Evolutionary conservation across 768 basidiomycete species (phyloP).

Genomic region (Mycena capillaripes): DNA sequence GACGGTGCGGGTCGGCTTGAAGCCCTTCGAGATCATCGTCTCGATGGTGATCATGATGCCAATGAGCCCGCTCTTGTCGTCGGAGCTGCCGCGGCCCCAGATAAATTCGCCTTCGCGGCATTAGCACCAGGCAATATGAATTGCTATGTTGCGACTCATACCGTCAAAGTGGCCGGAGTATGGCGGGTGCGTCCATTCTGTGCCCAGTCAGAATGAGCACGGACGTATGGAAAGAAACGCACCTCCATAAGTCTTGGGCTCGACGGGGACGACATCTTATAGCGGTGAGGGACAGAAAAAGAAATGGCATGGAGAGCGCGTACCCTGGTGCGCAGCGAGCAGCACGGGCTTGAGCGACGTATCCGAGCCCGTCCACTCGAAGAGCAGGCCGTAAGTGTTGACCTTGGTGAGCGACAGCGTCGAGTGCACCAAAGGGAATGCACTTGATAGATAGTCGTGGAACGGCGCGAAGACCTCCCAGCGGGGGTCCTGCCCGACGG

Average conservation of each 20-base stretch:
- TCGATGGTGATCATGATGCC: constrained; percentile 76
- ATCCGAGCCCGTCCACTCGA: constrained; percentile 79
- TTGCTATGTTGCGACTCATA: constrained; percentile 34
- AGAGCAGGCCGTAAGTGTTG: constrained; percentile 83
- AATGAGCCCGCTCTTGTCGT: constrained; percentile 84
- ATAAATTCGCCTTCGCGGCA: constrained; percentile 58
- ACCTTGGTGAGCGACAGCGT: constrained; percentile 74
- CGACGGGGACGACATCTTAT: constrained; percentile 74
- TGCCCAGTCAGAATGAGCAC: not conserved
- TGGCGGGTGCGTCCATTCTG: constrained; percentile 68
- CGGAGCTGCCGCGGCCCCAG: constrained; percentile 83
- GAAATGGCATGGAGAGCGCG: not conserved
- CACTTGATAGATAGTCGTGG: constrained; percentile 55
- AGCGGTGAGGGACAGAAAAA: constrained; percentile 1
- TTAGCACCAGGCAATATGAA: not conserved
- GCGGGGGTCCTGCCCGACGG: constrained; percentile 62
- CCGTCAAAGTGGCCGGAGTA: constrained; percentile 72
- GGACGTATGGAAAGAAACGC: not conserved
- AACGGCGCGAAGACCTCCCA: constrained; percentile 58
- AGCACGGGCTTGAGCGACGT: constrained; percentile 76
- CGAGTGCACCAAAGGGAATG: constrained; percentile 74
- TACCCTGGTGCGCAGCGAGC: constrained; percentile 78
- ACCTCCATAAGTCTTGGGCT: constrained; percentile 57
- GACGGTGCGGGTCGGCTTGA: constrained; percentile 73
- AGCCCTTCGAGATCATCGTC: constrained; percentile 71